Base-by-base conservation (phyloP, 768 basidiomycete species). In the Leccinum arenicola region DNA sequence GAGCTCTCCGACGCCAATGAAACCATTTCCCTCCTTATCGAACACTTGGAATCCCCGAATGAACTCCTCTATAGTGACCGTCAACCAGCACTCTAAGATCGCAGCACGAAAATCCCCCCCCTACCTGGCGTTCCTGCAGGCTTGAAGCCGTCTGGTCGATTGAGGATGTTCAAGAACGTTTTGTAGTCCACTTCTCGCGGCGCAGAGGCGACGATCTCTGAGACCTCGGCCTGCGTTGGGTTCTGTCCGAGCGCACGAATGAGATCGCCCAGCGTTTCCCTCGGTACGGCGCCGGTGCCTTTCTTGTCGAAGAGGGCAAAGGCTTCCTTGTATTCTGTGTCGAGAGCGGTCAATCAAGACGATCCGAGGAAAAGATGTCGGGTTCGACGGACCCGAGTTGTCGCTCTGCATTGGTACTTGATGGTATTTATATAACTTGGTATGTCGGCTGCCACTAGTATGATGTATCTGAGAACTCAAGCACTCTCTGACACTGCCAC, bases 21-120 rank as follows among this genome's bases (percentile, higher is more conserved):
- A 84, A 1, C 88, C 88, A 57, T 88, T 87, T 43, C 86, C 87
- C 50, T 87, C 86, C 81, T 73, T 89, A 76, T 98, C 96, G 66
- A 99, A 98, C 11, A 98, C 96, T 68, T 98, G 95, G 83, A 99
- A 99, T 9, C 95, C 97, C 52, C 97, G 93, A 69, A 98, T 93
- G 78, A 99, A 99, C 71, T 99, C 97, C 82, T 98, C 96, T 96
- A 71, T 19, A n/a, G 9, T 17, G 14, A 47, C 27, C 15, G 21
- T 66, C 57, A 54, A 36, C 17, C 51, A 56, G 11, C 21, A 14
- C 11, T 47, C 25, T 19, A 23, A 52, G 55, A 58, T 59, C 29
- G 21, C 19, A 3, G 1, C 33, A n/a, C 3, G 29, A 10, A 27
- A 21, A 43, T 23, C 14, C 14, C 9, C 84, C 84, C 66, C 23